phyloP scores from a whole-genome alignment of 2,329 filamentous ascomycete genomes.

The Exutisphaerella laricina region DNA sequence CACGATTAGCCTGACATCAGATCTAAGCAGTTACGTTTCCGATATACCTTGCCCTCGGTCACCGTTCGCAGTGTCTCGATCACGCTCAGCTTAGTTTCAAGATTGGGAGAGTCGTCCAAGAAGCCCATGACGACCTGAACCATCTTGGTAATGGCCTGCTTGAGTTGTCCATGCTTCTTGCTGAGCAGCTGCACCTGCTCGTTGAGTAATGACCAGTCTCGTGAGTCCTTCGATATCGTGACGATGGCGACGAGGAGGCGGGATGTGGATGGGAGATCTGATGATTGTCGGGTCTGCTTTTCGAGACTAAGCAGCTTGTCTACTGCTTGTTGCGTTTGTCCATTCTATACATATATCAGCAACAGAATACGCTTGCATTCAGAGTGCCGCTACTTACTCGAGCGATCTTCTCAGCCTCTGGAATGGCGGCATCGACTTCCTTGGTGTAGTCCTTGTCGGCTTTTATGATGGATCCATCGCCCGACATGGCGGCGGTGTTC shows the following conservation, averaged over 20 bases:
- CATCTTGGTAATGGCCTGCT: slow-evolving; percentile 98
- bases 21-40: background rate
- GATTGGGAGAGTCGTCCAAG: slow-evolving; percentile 74
- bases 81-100: slow-evolving; percentile 83
- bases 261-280: slow-evolving; percentile 92
- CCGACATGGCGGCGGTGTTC: slow-evolving; percentile 59
- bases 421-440: slow-evolving; percentile 86
- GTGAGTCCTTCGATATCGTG: slow-evolving; percentile 86
- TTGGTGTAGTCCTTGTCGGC: slow-evolving; percentile 99
- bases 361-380: background rate
- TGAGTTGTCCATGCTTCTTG: slow-evolving; percentile 99
- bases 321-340: slow-evolving; percentile 77
- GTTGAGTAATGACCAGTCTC: slow-evolving; percentile 91
- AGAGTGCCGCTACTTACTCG: slow-evolving; percentile 12
- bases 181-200: slow-evolving; percentile 93
- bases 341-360: slow-evolving; percentile 42
- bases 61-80: slow-evolving; percentile 95
- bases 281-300: slow-evolving; percentile 97
- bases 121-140: slow-evolving; percentile 94
- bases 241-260: slow-evolving; percentile 81
- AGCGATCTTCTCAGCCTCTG: slow-evolving; percentile 83
- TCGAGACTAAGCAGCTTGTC: slow-evolving; percentile 89
- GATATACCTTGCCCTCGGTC: slow-evolving; percentile 81
- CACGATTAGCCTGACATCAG: no score
- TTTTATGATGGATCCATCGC: slow-evolving; percentile 68